Evolutionary conservation across 805 yeast genomes (phyloP).

Genomic region (Deakozyma indianensis): DNA sequence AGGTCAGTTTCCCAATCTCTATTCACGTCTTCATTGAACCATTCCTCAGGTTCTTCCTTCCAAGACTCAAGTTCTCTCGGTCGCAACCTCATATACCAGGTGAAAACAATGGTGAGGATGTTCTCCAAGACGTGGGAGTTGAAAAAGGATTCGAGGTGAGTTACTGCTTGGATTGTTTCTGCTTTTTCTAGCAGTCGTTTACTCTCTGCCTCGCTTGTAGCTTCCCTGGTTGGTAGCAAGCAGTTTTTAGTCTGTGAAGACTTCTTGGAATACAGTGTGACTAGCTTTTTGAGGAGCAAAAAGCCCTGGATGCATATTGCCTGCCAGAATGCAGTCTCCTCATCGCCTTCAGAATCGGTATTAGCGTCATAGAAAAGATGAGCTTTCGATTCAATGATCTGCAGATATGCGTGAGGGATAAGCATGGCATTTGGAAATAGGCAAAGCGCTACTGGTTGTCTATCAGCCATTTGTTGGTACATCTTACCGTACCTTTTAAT

Average conservation of each 20-base stretch:
- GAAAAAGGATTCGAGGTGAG: slow-evolving; percentile 38
- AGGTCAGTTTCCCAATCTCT: slow-evolving; percentile 60
- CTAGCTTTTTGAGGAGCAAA: slow-evolving; percentile 45
- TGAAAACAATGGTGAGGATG: slow-evolving; percentile 52
- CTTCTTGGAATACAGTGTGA: slow-evolving; percentile 46
- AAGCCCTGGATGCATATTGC: slow-evolving; percentile 45
- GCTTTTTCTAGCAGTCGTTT: slow-evolving; percentile 29
- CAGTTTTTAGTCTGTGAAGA: slow-evolving; percentile 41
- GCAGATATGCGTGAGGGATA: slow-evolving; percentile 46
- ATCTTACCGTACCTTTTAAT: slow-evolving; percentile 65
- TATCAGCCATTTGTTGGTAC: slow-evolving; percentile 42
- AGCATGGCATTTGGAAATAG: slow-evolving; percentile 49
- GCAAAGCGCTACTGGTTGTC: slow-evolving; percentile 57
- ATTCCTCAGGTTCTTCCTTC: slow-evolving; percentile 82
- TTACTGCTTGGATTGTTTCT: slow-evolving; percentile 46
- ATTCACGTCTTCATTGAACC: slow-evolving; percentile 67
- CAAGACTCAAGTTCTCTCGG: slow-evolving; percentile 72
- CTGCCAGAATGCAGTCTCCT: slow-evolving; percentile 59
- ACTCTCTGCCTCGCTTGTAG: slow-evolving; percentile 37
- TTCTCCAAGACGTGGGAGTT: slow-evolving; percentile 40
- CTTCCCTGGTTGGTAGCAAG: background rate
- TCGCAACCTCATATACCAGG: slow-evolving; percentile 58
- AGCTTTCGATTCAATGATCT: slow-evolving; percentile 51
- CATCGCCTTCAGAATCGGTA: slow-evolving; percentile 16
- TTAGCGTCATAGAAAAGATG: slow-evolving; percentile 17